Evolutionary conservation across 2,329 filamentous ascomycete species (phyloP), one percentile per base, ranked within the genome.

Genomic region (Meredithiella fracta): DNA sequence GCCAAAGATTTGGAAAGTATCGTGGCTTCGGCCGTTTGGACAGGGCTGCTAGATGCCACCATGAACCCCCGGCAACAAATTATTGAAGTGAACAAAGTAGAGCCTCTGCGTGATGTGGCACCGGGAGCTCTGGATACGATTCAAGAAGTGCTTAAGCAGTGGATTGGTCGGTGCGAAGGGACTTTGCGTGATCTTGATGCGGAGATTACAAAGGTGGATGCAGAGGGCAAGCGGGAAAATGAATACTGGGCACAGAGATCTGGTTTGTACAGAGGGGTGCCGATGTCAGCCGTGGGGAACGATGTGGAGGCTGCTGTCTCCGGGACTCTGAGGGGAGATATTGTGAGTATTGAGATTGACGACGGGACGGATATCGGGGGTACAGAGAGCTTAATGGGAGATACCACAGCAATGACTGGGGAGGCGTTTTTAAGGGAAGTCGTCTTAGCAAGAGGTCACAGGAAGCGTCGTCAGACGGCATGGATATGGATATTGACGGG

Each of bases 11-110:
- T 98, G 55, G 92, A 98, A 72, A 79, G 84, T 61, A 79, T 96
- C 59, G 81, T 97, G 62, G 92, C 91, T 62, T 81, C 82, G 38
- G 85, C 89, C 62, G 85, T 96, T 65, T 97, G 96, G 71, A 81
- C 85, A 4, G 86, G 85, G 42, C 78, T 98, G 1, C 71, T 98
- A 51, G 77, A 79, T 40, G 91, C 84, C 5, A 90, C 86, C 42
- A 82, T 98, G 56, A 86, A 96, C 65, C 87, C 90, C 3, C 79
- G 79, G 58, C 76, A 83, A 56, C 79, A 83, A 34, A 76, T 78
- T 59, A 84, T 97, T 22, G 79, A 83, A 64, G 81, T 97, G 55
- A 83, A 82, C 53, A 83, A 85, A 59, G 81, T 96, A 31, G 81
- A 90, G 0, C 85, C 92, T 0, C 78, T 96, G 1, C 88, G 92